Evolutionary conservation across 352 stramenopile species (phyloP), one percentile per base, ranked within the genome.

Genomic region (Pythium phragmiticola): DNA sequence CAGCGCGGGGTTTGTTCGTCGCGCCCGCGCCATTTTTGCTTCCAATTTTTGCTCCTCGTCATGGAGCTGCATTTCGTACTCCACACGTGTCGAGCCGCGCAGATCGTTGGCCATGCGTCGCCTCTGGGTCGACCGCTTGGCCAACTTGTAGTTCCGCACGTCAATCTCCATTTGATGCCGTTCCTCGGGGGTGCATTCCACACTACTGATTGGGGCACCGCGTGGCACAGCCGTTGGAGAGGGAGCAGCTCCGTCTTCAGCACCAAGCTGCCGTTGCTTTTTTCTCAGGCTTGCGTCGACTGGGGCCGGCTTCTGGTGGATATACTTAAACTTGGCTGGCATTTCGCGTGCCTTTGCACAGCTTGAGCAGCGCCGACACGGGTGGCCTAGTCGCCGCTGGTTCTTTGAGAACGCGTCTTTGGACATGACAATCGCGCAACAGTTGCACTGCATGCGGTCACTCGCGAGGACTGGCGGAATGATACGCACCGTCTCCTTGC

Each of bases 51-150:
- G 9, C 13, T 75, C 64, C 19, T 75, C 59, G 19, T 49, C 60
- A 4, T n/a, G 36, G 14, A 75, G 60, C 19, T 72, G 58, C 43
- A 46, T 28, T 23, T 69, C 56, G 14, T 75, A 75, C 16, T 68
- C 68, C 11, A 69, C 5, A 11, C 63, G 63, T 4, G 68, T 72
- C 9, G 63, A 63, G 4, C 68, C 68, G 2, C 63, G 53, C 12
- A 75, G 55, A 47, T 75, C 68, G 37, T 75, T 75, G 1, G 59
- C 54, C 2, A 57, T 30, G 7, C 56, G 50, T 19, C 61, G 57
- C 21, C 68, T 59, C 43, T 68, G 30, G 23, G 72, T 53, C 33
- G 68, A 61, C 3, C 63, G 63, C 28, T 59, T 60, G 2, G 55
- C 68, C 4, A 69, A 21, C 34, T 72, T 66, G 36, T 66, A 60